Evolutionary conservation across 441 rosid species (phyloP).

Genomic region (Populus hybrid): DNA sequence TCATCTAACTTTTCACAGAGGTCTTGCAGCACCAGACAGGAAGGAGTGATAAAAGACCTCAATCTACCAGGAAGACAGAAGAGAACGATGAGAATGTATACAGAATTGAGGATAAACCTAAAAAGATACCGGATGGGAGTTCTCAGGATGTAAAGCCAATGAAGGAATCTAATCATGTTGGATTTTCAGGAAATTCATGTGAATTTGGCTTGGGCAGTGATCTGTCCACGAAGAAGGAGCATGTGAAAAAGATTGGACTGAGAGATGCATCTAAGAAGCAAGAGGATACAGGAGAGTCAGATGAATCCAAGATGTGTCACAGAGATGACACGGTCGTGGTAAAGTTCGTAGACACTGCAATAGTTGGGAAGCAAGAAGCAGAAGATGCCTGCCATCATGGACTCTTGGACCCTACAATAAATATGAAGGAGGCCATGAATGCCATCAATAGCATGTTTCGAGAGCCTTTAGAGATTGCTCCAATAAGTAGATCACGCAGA

Average conservation of each 20-base stretch:
- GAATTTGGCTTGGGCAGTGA: not conserved
- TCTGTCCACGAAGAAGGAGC: constrained; percentile 10
- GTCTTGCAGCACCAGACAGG: constrained; percentile 41
- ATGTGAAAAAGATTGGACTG: constrained; percentile 5
- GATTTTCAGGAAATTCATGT: not conserved
- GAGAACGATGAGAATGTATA: constrained; percentile 30
- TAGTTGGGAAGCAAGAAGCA: constrained; percentile 68
- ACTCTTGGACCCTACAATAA: constrained; percentile 78
- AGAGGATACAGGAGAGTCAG: constrained; percentile 25
- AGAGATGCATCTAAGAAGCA: constrained; percentile 24
- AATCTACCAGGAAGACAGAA: constrained; percentile 23
- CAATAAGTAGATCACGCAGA: constrained; percentile 36
- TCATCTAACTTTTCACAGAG: constrained; percentile 23
- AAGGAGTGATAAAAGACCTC: constrained; percentile 36
- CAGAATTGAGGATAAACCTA: constrained; percentile 13
- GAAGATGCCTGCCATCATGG: constrained; percentile 88
- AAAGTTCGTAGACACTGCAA: constrained; percentile 66
- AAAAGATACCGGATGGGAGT: constrained; percentile 12
- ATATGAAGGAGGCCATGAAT: constrained; percentile 83
- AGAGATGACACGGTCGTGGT: constrained; percentile 50
- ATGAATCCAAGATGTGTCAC: constrained; percentile 28
- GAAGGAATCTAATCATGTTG: constrained; percentile 19
- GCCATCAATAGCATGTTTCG: constrained; percentile 76
- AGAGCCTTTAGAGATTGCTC: constrained; percentile 71
- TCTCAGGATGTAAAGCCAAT: constrained; percentile 22